These are phyloP conservation scores for Hemisphaericaspora subhashii DNA, from an alignment of 1,139 yeast genomes.

Conservation along the genomic window DNA sequence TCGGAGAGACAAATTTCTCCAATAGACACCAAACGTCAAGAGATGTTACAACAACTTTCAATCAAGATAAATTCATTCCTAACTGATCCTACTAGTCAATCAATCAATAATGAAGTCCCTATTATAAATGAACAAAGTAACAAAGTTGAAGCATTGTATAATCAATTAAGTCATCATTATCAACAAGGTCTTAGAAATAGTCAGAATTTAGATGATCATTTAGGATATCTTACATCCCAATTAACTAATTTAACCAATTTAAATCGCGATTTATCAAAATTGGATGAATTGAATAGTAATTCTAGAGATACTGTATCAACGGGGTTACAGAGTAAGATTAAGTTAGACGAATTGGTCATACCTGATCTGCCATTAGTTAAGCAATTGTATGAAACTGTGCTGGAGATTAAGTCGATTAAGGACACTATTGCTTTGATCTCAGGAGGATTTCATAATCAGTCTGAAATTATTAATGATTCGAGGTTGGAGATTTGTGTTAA, in stretches of 20 bases:
- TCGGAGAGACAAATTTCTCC: slow-evolving; percentile 1
- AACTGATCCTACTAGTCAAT: slow-evolving; percentile 8
- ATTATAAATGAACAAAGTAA: slow-evolving; percentile 19
- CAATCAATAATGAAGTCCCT: slow-evolving; percentile 15
- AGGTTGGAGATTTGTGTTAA: slow-evolving; percentile 54
- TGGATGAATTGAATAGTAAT: slow-evolving; percentile 26
- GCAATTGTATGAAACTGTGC: slow-evolving; percentile 61
- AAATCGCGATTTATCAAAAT: slow-evolving; percentile 24
- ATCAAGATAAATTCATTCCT: slow-evolving; percentile 24
- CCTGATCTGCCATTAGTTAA: slow-evolving; percentile 44
- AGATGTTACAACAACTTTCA: slow-evolving; percentile 20
- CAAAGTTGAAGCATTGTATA: slow-evolving; percentile 31
- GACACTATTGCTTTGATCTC: slow-evolving; percentile 64
- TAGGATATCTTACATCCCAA: slow-evolving; percentile 33
- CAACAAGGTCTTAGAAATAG: slow-evolving; percentile 41
- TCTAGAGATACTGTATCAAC: slow-evolving; percentile 22
- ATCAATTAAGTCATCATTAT: slow-evolving; percentile 37
- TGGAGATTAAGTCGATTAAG: slow-evolving; percentile 67
- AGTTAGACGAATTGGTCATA: slow-evolving; percentile 37
- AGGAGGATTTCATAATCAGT: slow-evolving; percentile 42
- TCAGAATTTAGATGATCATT: slow-evolving; percentile 31
- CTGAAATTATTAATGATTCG: slow-evolving; percentile 36
- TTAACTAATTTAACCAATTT: slow-evolving; percentile 26
- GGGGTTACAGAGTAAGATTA: slow-evolving; percentile 16
- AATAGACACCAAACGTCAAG: slow-evolving; percentile 6